These are phyloP conservation scores for Ustilago tritici DNA, from an alignment of 1,284 basidiomycete genomes.

Conservation along the genomic window DNA sequence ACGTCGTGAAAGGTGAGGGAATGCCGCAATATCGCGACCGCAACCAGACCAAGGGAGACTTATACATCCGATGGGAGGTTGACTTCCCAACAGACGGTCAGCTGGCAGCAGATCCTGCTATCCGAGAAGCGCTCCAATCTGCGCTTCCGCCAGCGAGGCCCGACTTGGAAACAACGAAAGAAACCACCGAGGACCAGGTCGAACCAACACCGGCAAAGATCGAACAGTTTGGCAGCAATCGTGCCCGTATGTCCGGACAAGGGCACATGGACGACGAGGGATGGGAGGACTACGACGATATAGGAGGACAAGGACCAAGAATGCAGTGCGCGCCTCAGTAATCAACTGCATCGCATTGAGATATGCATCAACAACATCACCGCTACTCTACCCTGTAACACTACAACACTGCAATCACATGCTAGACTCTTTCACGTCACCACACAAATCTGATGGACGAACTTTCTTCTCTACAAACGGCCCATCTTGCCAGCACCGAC, in stretches of 20 bases:
- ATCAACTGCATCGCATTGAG: background rate
- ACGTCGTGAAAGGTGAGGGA: conserved; percentile 61
- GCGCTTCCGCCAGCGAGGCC: conserved; percentile 55
- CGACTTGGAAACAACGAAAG: conserved; percentile 37
- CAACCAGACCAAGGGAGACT: conserved; percentile 52
- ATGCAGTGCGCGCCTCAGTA: conserved; percentile 62
- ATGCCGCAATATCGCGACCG: conserved; percentile 61
- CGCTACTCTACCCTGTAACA: conserved; percentile 25
- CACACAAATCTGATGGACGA: background rate
- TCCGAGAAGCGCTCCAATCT: conserved; percentile 33
- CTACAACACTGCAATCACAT: conserved; percentile 12
- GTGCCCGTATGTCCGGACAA: conserved; percentile 39
- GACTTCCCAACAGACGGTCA: conserved; percentile 63
- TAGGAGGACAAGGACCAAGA: conserved; percentile 51
- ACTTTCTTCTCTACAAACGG: conserved; percentile 21
- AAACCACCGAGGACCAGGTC: conserved; percentile 46
- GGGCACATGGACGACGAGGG: conserved; percentile 48
- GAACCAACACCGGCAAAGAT: conserved; percentile 33
- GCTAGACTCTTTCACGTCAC: background rate
- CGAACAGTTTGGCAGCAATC: conserved; percentile 54
- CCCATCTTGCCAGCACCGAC: conserved; percentile 50
- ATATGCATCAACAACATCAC: conserved; percentile 12
- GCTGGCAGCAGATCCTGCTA: conserved; percentile 30
- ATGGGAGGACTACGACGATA: conserved; percentile 48
- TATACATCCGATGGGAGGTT: conserved; percentile 63